Conservation (phyloP, 2,329 filamentous ascomycete species). For the Cytospora piceae region DNA sequence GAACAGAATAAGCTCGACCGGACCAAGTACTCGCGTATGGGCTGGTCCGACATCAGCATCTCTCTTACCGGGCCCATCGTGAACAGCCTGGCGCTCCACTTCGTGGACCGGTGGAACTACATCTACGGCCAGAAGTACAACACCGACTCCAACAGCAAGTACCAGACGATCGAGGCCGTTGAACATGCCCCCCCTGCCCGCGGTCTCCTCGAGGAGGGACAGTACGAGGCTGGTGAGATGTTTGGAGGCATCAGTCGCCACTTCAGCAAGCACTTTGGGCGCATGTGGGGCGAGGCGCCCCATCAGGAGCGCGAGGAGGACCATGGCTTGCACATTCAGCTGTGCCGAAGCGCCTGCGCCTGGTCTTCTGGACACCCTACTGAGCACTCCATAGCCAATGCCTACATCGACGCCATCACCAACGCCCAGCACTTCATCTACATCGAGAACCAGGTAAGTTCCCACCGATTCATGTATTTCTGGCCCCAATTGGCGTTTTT, state of each 20-base stretch:
- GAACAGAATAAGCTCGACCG: conserved; percentile 86
- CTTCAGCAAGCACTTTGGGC: conserved; percentile 44
- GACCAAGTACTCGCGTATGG: conserved; percentile 80
- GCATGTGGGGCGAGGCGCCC: conserved; percentile 40
- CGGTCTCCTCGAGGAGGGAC: conserved; percentile 34
- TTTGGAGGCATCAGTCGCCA: conserved; percentile 39
- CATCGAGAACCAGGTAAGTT: conserved; percentile 70
- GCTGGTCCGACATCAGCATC: conserved; percentile 86
- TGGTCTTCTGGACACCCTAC: conserved; percentile 58
- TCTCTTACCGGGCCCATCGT: conserved; percentile 76
- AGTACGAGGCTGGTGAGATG: conserved; percentile 32
- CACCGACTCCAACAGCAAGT: conserved; percentile 54
- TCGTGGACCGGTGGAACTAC: conserved; percentile 89
- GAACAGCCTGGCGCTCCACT: conserved; percentile 75
- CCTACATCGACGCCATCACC: conserved; percentile 74
- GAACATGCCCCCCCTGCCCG: conserved; percentile 34
- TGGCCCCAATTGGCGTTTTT: neutral
- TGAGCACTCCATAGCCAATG: conserved; percentile 83
- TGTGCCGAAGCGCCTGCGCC: conserved; percentile 48
- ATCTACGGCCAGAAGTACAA: conserved; percentile 83
- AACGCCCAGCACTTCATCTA: conserved; percentile 75
- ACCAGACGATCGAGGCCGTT: conserved; percentile 41
- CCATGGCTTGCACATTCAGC: conserved; percentile 49
- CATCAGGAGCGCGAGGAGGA: conserved; percentile 31
- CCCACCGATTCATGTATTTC: neutral